phyloP scores from a whole-genome alignment of 2,329 filamentous ascomycete genomes.

The Ascochyta lentis region DNA sequence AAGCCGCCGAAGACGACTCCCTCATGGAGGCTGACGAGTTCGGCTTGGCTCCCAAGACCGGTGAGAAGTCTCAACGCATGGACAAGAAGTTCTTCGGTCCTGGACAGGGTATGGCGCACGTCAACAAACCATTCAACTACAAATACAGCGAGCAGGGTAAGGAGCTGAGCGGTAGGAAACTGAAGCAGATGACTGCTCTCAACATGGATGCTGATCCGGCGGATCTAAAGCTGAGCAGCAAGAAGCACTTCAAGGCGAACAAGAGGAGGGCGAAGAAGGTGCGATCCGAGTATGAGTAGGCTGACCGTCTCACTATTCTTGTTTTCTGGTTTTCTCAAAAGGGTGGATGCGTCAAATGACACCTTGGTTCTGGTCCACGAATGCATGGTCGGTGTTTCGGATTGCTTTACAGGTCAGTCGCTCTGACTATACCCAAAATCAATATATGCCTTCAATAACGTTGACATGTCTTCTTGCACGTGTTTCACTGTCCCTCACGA shows the following conservation, averaged over 20 bases:
- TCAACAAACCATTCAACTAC: slow-evolving; percentile 85
- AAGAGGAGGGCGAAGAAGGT: slow-evolving; percentile 66
- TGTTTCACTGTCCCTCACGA: too few relatives aligned
- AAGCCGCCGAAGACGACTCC: slow-evolving; percentile 42
- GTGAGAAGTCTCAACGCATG: slow-evolving; percentile 76
- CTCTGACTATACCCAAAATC: slow-evolving; percentile 6
- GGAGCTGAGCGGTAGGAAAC: slow-evolving; percentile 81
- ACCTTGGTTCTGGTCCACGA: not conserved
- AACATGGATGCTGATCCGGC: slow-evolving; percentile 85
- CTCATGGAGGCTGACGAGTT: slow-evolving; percentile 51
- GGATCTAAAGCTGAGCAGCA: slow-evolving; percentile 74
- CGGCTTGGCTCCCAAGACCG: slow-evolving; percentile 53
- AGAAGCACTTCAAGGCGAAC: slow-evolving; percentile 95
- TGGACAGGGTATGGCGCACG: slow-evolving; percentile 65
- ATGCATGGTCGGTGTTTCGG: slow-evolving; percentile 15
- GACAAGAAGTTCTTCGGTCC: slow-evolving; percentile 90
- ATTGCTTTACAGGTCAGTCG: not conserved
- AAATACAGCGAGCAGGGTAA: slow-evolving; percentile 90
- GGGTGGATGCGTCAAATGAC: not conserved
- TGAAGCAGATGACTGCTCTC: slow-evolving; percentile 78
- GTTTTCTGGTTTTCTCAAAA: not conserved
- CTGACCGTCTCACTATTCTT: not conserved
- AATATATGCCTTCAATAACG: not conserved
- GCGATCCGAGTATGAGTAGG: slow-evolving; percentile 49
- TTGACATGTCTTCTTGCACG: not conserved